Percentiles rank a stretch among this genome's conserved stretches.
These are phyloP conservation scores for Mycena rosella DNA, from an alignment of 768 basidiomycete genomes.

Conservation along the genomic window DNA sequence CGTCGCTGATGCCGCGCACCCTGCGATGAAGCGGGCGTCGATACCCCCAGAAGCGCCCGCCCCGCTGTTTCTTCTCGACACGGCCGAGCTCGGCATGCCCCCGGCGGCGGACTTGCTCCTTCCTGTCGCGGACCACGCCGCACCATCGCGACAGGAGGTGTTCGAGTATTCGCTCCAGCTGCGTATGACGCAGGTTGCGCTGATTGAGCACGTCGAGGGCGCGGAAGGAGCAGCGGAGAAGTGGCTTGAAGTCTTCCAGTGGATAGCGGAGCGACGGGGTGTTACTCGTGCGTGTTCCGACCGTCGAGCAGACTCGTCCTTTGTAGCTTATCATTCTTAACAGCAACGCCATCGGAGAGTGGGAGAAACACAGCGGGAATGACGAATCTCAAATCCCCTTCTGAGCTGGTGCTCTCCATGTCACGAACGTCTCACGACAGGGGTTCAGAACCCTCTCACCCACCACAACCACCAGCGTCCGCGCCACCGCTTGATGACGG, in stretches of 20 bases:
- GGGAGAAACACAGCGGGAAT: slow-evolving; percentile 42
- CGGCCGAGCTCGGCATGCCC: slow-evolving; percentile 50
- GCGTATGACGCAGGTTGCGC: slow-evolving; percentile 85
- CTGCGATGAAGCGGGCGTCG: slow-evolving; percentile 27
- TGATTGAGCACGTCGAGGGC: slow-evolving; percentile 88
- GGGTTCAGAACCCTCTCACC: slow-evolving; percentile 9
- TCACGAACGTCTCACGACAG: slow-evolving; percentile 35
- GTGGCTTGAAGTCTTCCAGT: slow-evolving; percentile 89
- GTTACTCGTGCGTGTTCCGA: slow-evolving; percentile 31
- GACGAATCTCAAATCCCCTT: slow-evolving; percentile 45
- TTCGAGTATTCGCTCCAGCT: slow-evolving; percentile 88
- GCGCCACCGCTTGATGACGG: slow-evolving; percentile 22
- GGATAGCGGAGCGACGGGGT: slow-evolving; percentile 77
- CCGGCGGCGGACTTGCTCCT: slow-evolving; percentile 57
- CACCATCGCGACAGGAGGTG: slow-evolving; percentile 64
- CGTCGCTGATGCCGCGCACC: slow-evolving; percentile 12
- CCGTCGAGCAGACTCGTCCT: neutral
- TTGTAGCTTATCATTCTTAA: neutral
- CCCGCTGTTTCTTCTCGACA: slow-evolving; percentile 34
- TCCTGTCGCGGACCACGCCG: slow-evolving; percentile 61
- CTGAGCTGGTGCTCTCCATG: slow-evolving; percentile 41
- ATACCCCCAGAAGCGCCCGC: slow-evolving; percentile 15
- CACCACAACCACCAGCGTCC: slow-evolving; percentile 3
- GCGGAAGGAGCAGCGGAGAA: slow-evolving; percentile 83
- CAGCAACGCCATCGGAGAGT: slow-evolving; percentile 46